Evolutionary conservation across 2,329 filamentous ascomycete species (phyloP).

Genomic region (Colletotrichum sansevieriae): DNA sequence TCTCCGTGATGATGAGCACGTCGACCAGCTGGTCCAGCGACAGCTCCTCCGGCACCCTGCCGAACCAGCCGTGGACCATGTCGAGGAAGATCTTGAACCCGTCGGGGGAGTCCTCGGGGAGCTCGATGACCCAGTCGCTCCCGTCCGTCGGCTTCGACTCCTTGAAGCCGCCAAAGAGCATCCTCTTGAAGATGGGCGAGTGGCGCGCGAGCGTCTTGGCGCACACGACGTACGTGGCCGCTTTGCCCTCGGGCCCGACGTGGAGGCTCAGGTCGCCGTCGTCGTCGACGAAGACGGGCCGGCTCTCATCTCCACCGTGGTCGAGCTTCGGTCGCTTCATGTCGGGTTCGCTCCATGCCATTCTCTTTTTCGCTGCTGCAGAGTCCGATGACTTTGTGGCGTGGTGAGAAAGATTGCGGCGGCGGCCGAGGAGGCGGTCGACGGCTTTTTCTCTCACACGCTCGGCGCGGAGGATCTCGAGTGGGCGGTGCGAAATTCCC

Average conservation of each 20-base stretch:
- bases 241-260: background rate
- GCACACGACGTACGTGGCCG: background rate
- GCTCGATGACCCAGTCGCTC: background rate
- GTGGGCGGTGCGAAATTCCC: too few species aligned
- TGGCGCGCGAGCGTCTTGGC: constrained; percentile 43
- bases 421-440: too few species aligned
- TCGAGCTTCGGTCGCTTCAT: background rate
- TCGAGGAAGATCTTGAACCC: background rate
- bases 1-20: background rate
- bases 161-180: constrained; percentile 47
- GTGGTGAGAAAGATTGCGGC: too few species aligned
- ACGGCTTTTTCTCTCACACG: too few species aligned
- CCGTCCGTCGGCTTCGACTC: constrained; percentile 41
- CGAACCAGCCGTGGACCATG: constrained; percentile 12
- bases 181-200: constrained; percentile 47
- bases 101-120: background rate
- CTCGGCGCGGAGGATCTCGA: too few species aligned
- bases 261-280: background rate
- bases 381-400: too few species aligned
- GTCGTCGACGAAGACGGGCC: background rate
- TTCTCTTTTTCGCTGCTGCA: background rate
- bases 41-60: background rate
- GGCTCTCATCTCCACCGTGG: background rate
- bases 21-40: background rate
- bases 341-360: background rate